These are phyloP conservation scores for Fusarium temperatum DNA, from an alignment of 2,329 filamentous ascomycete genomes.

Conservation along the genomic window DNA sequence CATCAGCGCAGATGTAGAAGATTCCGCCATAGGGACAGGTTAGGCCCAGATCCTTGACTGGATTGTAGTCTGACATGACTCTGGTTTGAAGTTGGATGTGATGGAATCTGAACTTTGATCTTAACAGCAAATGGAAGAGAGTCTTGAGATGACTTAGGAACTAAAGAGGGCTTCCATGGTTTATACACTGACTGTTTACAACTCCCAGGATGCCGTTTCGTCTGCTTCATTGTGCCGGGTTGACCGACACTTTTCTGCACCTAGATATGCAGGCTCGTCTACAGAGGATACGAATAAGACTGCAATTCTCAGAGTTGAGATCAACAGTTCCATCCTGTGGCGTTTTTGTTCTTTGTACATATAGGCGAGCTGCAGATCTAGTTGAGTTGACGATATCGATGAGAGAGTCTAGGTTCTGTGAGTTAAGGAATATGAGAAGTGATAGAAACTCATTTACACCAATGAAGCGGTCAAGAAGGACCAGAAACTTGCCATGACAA, in stretches of 20 bases:
- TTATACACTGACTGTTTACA: neutral
- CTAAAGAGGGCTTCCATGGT: neutral
- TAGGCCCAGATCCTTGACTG: slow-evolving; percentile 37
- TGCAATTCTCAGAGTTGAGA: neutral
- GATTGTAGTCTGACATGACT: slow-evolving; percentile 14
- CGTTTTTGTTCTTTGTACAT: neutral
- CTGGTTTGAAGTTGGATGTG: neutral
- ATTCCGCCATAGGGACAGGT: slow-evolving; percentile 44
- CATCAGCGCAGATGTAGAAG: slow-evolving; percentile 51
- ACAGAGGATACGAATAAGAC: neutral
- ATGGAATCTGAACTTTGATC: neutral
- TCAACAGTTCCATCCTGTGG: neutral
- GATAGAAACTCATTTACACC: neutral
- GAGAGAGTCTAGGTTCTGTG: neutral
- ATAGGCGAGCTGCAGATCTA: neutral
- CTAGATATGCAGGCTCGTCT: neutral
- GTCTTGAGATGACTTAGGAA: neutral
- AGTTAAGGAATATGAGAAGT: neutral
- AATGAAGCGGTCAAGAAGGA: neutral
- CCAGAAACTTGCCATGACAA: neutral
- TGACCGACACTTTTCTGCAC: neutral
- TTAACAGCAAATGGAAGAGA: neutral
- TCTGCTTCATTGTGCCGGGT: neutral
- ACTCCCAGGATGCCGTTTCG: neutral
- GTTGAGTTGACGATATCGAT: fast-evolving